Conservation (phyloP, 129 eudicot species). For the Flaveria ramosissima region DNA sequence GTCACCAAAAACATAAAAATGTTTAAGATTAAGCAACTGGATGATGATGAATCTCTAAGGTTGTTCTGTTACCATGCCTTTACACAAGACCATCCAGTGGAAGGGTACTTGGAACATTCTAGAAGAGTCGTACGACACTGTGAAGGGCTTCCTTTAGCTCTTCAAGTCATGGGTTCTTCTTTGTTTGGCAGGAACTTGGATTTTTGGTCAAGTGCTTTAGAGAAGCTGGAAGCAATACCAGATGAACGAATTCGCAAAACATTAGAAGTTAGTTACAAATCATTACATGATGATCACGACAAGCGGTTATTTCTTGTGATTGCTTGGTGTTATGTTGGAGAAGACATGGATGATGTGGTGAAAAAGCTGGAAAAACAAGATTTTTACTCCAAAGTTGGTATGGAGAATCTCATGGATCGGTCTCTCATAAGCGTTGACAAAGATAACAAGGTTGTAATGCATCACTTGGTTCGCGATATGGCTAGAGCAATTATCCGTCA, state of each 20-base stretch:
- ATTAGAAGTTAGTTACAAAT: conserved; percentile 35
- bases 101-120: conserved; percentile 21
- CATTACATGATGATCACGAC: conserved; percentile 38
- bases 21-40: conserved; percentile 19
- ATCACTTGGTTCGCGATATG: conserved; percentile 38
- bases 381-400: conserved; percentile 32
- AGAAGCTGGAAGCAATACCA: conserved; percentile 33
- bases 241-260: conserved; percentile 30
- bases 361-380: conserved; percentile 24
- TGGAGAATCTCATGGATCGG: conserved; percentile 38
- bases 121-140: conserved; percentile 25
- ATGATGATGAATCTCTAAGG: conserved; percentile 27
- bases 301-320: conserved; percentile 29
- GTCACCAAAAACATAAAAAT: conserved; percentile 17
- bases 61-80: conserved; percentile 45
- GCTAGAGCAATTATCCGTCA: conserved; percentile 37
- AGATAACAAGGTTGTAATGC: conserved; percentile 38
- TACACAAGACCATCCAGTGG: conserved; percentile 16
- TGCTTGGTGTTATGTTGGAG: conserved; percentile 36
- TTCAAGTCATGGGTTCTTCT: conserved; percentile 38
- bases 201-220: conserved; percentile 27
- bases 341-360: conserved; percentile 26
- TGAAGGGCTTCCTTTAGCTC: conserved; percentile 39
- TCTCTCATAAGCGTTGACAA: conserved; percentile 31
- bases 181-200: conserved; percentile 26